A percentile compares a stretch with the other conserved stretches of the same genome.
Evolutionary conservation across 345 rosid genomes (phyloP).

Genomic region (Psidium guajava): DNA sequence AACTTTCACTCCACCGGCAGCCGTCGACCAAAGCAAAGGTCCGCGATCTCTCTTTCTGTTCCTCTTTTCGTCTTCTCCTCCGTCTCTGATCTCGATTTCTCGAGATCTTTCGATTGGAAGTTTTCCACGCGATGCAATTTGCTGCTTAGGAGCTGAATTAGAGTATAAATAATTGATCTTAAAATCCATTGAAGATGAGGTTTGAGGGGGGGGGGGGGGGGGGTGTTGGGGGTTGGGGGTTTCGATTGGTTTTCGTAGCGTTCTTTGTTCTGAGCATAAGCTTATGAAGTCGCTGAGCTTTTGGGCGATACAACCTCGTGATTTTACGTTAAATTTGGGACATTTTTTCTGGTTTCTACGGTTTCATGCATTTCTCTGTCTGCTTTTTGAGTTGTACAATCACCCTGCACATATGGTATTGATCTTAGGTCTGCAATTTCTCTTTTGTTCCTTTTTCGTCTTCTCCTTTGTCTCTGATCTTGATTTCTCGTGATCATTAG

Average conservation of each 20-base stretch:
- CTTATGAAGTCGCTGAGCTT: neutral
- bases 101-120: neutral
- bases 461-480: neutral
- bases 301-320: no score
- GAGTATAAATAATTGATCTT: neutral
- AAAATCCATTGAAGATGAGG: neutral
- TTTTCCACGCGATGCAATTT: neutral
- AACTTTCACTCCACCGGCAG: neutral
- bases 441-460: neutral
- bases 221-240: neutral
- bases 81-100: neutral
- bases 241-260: neutral
- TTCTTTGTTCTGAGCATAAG: neutral
- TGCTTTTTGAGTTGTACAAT: neutral
- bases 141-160: neutral
- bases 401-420: neutral
- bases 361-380: neutral
- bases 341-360: neutral
- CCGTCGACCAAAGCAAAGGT: neutral
- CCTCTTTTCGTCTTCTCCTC: neutral
- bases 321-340: neutral
- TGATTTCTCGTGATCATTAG: neutral
- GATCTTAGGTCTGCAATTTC: neutral
- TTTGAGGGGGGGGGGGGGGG: no score
- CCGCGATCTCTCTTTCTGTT: neutral